Conservation (phyloP, 169 alveolate species). For the Toxoplasma gondii region DNA sequence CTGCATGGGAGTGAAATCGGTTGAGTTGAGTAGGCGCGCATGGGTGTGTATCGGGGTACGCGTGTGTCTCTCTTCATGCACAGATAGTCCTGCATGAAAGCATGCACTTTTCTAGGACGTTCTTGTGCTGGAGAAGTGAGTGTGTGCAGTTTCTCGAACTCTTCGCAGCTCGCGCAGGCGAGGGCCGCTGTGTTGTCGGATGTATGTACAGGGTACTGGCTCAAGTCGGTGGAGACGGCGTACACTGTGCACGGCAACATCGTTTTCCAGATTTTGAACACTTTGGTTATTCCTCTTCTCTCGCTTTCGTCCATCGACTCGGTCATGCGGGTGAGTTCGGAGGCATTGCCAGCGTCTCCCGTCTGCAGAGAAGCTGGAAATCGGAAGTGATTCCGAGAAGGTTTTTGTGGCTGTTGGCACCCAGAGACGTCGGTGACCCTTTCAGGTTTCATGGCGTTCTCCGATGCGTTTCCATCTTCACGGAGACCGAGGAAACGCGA, state of each 20-base stretch:
- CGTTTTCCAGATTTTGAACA: not conserved
- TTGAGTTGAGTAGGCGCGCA: too few relatives aligned
- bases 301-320: not conserved
- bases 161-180: not conserved
- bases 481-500: too few relatives aligned
- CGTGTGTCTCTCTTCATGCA: too few relatives aligned
- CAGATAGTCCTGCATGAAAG: not conserved
- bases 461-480: too few relatives aligned
- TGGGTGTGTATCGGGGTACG: too few relatives aligned
- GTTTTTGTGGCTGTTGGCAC: too few relatives aligned
- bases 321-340: not conserved
- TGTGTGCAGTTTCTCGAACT: not conserved
- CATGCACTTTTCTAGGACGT: not conserved
- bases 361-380: too few relatives aligned
- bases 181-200: not conserved
- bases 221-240: not conserved
- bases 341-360: not conserved
- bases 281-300: not conserved
- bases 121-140: not conserved
- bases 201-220: not conserved
- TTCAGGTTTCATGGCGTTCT: too few relatives aligned
- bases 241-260: not conserved
- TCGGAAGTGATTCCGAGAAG: too few relatives aligned
- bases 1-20: too few relatives aligned
- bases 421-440: too few relatives aligned